Conservation (phyloP, 2,329 filamentous ascomycete species). For the Emydomyces testavorans region DNA sequence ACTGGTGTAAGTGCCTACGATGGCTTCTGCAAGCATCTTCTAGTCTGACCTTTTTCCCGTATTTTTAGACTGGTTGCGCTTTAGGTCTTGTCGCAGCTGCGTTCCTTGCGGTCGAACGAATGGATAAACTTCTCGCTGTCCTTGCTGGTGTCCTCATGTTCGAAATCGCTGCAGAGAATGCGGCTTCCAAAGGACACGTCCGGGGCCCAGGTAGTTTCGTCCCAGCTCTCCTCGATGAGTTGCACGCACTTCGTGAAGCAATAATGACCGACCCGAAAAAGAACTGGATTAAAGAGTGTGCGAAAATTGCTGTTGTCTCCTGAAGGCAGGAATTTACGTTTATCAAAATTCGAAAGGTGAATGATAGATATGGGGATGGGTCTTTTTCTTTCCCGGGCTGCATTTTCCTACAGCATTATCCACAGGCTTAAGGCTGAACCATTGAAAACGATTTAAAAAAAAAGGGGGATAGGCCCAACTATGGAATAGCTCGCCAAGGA, state of each 20-base stretch:
- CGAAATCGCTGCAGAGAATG: slow-evolving; percentile 63
- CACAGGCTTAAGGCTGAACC: too few relatives aligned
- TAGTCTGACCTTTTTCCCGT: neutral
- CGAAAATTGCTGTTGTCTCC: slow-evolving; percentile 22
- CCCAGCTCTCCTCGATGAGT: slow-evolving; percentile 67
- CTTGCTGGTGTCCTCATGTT: slow-evolving; percentile 65
- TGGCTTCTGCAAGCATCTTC: slow-evolving; percentile 3
- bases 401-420: too few relatives aligned
- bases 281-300: slow-evolving; percentile 29
- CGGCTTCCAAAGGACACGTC: slow-evolving; percentile 48
- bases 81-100: slow-evolving; percentile 72
- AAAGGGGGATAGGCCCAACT: too few relatives aligned
- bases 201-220: slow-evolving; percentile 77
- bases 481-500: too few relatives aligned
- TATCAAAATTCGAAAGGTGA: neutral
- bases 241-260: slow-evolving; percentile 37
- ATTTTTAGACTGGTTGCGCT: slow-evolving; percentile 61
- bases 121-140: slow-evolving; percentile 59
- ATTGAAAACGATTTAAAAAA: too few relatives aligned
- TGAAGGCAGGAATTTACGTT: neutral
- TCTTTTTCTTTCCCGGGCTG: too few relatives aligned
- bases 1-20: slow-evolving; percentile 30
- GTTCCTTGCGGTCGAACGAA: slow-evolving; percentile 52
- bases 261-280: neutral
- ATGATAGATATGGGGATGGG: neutral